Percentiles rank a stretch among this genome's conserved stretches.
Evolutionary conservation across 2,329 filamentous ascomycete species (phyloP).

Genomic region (Monilinia vaccinii-corymbosi): DNA sequence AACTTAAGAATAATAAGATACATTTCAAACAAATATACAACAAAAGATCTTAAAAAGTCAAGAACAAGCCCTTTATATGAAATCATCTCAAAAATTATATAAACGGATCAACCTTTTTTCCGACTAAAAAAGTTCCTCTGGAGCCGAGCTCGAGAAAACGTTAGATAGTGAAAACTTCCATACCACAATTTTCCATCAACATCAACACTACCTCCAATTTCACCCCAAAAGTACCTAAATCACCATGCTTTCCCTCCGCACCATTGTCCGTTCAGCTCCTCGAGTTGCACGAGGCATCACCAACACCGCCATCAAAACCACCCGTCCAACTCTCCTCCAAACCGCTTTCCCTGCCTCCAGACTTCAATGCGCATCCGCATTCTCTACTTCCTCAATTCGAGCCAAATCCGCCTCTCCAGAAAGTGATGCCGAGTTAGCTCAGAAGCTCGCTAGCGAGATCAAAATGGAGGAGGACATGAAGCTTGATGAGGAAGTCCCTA

Average conservation of each 20-base stretch:
- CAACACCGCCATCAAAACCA: conserved; percentile 40
- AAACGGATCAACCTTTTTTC: conserved; percentile 11
- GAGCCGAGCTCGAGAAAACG: neutral
- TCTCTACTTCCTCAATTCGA: conserved; percentile 36
- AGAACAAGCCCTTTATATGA: neutral
- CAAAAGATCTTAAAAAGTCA: neutral
- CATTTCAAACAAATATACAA: neutral
- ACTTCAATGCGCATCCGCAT: conserved; percentile 25
- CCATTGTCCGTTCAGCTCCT: conserved; percentile 57
- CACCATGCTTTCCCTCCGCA: conserved; percentile 60
- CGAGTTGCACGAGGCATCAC: conserved; percentile 52
- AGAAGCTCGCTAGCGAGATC: conserved; percentile 80
- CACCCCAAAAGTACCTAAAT: conserved; percentile 6
- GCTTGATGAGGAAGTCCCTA: conserved; percentile 60
- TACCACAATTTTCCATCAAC: conserved; percentile 5
- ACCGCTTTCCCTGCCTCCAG: conserved; percentile 24
- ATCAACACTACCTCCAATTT: conserved; percentile 12
- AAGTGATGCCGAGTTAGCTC: conserved; percentile 70
- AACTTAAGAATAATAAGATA: neutral
- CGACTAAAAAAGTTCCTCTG: conserved; percentile 12
- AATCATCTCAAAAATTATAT: neutral
- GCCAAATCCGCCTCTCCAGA: conserved; percentile 31
- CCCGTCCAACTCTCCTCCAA: conserved; percentile 22
- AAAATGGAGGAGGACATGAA: conserved; percentile 73
- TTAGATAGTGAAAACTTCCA: neutral